Evolutionary conservation across 495 filamentous ascomycete genomes (phyloP), one percentile per base, ranked within the genome.

Genomic region (Daldinia vernicosa): DNA sequence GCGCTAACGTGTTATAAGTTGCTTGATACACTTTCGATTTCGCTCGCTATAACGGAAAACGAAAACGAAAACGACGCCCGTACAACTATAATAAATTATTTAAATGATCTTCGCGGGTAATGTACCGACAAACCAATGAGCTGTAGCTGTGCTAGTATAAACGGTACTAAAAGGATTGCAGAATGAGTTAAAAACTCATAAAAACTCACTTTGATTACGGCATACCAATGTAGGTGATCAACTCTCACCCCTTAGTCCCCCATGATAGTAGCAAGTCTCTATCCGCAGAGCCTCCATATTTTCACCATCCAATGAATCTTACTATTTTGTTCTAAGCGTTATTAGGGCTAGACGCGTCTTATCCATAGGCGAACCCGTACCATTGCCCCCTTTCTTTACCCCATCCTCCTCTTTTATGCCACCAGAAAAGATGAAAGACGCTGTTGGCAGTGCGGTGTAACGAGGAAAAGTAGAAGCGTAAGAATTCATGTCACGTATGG

Each of bases 381-480:
- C 40, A 22, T 11, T 15, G 15, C 22, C 19, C 14, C 47, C 26
- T 53, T 15, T 15, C 27, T 12, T 17, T n/a, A 24, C 24, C 62
- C 17, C 39, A 43, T 45, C 1, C 1, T 12, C 9, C n/a, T 9
- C 60, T 26, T 43, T 54, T 15, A 4, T 17, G 6, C 40, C n/a
- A 35, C 14, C 17, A 27, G 17, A 24, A 15, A 8, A 22, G 12
- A 27, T 6, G 7, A 28, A 17, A 39, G 19, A 51, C 43, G 53
- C 28, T 60, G 14, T 33, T 54, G 56, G 50, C 26, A 47, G 15
- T 68, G 70, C 30, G 0, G 70, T 72, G 70, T 72, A 69, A 69
- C 70, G 32, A 72, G 37, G 33, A 17, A 11, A 63, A 60, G 51
- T 47, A 47, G 7, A 19, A 19, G 30, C 17, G 30, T 24, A 24